Percentiles rank a stretch among this genome's conserved stretches.
Conservation (phyloP, 306 rosid genomes). For the Elaeagnus macrophylla region DNA sequence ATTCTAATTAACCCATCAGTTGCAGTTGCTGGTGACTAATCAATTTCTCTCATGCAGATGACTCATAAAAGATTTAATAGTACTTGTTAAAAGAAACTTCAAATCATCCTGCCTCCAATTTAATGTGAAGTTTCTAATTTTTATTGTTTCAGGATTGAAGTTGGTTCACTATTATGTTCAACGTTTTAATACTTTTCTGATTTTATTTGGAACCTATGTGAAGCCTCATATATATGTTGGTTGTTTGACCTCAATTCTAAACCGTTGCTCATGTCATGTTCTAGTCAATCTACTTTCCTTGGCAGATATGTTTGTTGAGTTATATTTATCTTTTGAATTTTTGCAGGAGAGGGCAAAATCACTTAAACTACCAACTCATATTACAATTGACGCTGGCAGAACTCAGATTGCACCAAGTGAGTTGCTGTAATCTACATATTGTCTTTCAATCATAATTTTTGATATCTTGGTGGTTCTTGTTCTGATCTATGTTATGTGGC, state of each 20-base stretch:
- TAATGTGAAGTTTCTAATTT: too few species aligned
- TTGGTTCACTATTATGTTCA: neutral
- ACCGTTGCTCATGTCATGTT: neutral
- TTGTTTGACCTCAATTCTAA: neutral
- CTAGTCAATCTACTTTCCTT: neutral
- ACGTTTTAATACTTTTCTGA: neutral
- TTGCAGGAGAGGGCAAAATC: conserved; percentile 76
- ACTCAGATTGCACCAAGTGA: conserved; percentile 97
- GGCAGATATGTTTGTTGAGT: neutral
- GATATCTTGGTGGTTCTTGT: neutral
- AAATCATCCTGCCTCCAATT: too few species aligned
- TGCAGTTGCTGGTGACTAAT: too few species aligned
- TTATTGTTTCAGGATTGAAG: neutral
- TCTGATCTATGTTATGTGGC: neutral
- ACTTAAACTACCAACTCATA: conserved; percentile 68
- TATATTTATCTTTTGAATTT: conserved; percentile 6
- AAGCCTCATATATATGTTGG: neutral
- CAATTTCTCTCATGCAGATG: too few species aligned
- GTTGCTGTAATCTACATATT: conserved; percentile 21
- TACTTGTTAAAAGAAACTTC: too few species aligned
- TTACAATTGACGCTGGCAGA: conserved; percentile 94
- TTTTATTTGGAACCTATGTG: neutral
- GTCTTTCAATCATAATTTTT: neutral
- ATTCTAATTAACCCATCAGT: too few species aligned
- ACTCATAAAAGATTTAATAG: too few species aligned